These are phyloP conservation scores for Exophiala viscosa DNA, from an alignment of 2,329 filamentous ascomycete species.

Conservation along the genomic window DNA sequence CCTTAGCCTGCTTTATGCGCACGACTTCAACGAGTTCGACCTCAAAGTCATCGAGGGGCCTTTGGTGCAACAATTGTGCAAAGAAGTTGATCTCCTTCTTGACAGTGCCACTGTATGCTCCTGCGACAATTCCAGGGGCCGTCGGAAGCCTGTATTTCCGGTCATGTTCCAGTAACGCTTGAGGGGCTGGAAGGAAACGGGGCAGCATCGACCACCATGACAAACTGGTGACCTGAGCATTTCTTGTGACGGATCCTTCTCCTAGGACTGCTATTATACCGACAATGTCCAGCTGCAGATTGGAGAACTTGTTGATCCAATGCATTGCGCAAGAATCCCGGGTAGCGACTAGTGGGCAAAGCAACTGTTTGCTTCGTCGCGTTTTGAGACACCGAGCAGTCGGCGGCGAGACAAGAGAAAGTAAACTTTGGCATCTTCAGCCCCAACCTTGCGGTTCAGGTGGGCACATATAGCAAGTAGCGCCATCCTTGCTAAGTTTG, in stretches of 20 bases:
- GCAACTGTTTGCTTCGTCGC: too few relatives aligned
- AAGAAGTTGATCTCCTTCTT: slow-evolving; percentile 59
- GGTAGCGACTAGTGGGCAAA: too few relatives aligned
- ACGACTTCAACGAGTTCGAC: slow-evolving; percentile 41
- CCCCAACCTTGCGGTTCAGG: too few relatives aligned
- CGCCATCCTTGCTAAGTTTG: too few relatives aligned
- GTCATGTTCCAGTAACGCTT: slow-evolving; percentile 57
- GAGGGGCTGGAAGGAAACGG: slow-evolving; percentile 60
- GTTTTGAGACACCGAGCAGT: too few relatives aligned
- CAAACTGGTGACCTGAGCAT: slow-evolving; percentile 58
- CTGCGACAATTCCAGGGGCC: slow-evolving; percentile 53
- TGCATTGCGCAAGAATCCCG: slow-evolving; percentile 3
- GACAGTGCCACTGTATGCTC: slow-evolving; percentile 56
- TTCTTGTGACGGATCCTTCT: slow-evolving; percentile 57
- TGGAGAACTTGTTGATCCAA: slow-evolving; percentile 13
- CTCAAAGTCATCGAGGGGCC: slow-evolving; percentile 34
- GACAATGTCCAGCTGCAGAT: slow-evolving; percentile 52
- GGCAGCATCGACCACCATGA: slow-evolving; percentile 57
- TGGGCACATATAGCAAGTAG: too few relatives aligned
- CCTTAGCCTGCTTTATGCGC: slow-evolving; percentile 27
- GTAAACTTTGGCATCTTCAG: too few relatives aligned
- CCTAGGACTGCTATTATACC: slow-evolving; percentile 62
- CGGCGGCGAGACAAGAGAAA: too few relatives aligned
- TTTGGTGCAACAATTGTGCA: slow-evolving; percentile 56
- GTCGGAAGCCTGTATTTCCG: slow-evolving; percentile 56